Base-by-base conservation (phyloP, 345 rosid species). In the Ailanthus altissimus region DNA sequence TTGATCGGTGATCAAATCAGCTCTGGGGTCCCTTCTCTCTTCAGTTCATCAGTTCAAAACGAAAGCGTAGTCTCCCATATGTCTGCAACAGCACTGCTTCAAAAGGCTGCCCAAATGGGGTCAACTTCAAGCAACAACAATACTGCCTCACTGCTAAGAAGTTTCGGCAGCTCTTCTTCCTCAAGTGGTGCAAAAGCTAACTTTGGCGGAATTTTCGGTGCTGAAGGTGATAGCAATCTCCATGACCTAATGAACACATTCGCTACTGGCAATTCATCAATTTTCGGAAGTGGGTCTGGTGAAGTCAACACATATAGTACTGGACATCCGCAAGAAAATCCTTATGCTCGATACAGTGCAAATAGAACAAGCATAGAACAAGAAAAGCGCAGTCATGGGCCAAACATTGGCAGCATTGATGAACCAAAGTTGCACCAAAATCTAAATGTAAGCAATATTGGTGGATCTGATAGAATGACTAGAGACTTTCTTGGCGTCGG, bases 401-500 rank as follows among this genome's bases (percentile, higher is more conserved):
- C 13, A 70, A 49, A 45, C 45, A 61, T 63, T 23, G 59, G 69
- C 15, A 76, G 60, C 65, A 63, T 78, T 16, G 86, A 78, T 11
- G 82, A 84, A 45, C 54, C 63, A 21, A 81, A 84, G 40, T 25
- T 79, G 74, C 83, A 77, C 57, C 83, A 74, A 38, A 72, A 70
- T 79, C 20, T 79, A 14, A 77, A 49, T 16, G 68, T 60, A 18
- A 76, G 78, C 70, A 58, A 56, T 5, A 56, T 79, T 1, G 81
- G 86, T 8, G 86, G 84, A 21, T 85, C 88, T 56, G 91, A 90
- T 75, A 84, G 89, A 53, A 78, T 88, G 86, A 91, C 97, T 1
- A 85, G 94, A 78, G 97, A 91, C 80, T 91, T 91, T 73, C 94
- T 91, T 40, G 94, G 97, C 3, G 97, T 91, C 42, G 97, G 97